Conservation (phyloP, 2,329 filamentous ascomycete species). For the Penicillium sp. region DNA sequence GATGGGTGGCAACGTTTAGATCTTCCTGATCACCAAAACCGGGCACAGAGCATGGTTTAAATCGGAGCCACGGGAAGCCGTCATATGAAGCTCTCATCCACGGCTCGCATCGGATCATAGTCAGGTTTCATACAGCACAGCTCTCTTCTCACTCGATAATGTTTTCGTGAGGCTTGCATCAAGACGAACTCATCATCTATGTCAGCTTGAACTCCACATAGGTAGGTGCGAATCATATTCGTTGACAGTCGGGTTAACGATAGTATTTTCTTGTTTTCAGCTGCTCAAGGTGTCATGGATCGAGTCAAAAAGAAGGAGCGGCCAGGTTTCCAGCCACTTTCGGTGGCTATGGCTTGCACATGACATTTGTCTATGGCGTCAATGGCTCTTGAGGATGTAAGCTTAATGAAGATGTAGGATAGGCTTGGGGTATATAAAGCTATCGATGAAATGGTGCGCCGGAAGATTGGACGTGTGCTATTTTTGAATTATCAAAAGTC, state of each 20-base stretch:
- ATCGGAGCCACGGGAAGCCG: background rate
- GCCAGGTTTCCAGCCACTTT: background rate
- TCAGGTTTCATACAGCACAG: background rate
- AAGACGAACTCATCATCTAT: background rate
- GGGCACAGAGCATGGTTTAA: background rate
- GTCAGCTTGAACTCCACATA: background rate
- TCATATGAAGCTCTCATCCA: background rate
- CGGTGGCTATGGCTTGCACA: background rate
- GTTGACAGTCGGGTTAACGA: too few species aligned
- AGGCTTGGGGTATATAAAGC: conserved; percentile 5
- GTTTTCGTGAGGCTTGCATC: background rate
- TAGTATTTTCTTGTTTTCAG: background rate
- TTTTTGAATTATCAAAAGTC: too few species aligned
- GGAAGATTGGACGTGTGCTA: background rate
- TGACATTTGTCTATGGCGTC: conserved; percentile 4
- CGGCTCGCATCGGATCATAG: background rate
- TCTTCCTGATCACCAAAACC: background rate
- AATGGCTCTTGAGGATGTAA: background rate
- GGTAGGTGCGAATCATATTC: background rate
- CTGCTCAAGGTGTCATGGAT: background rate
- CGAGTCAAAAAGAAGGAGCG: background rate
- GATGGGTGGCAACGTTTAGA: background rate
- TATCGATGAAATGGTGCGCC: too few species aligned
- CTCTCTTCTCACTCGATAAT: background rate
- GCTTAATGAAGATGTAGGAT: background rate